Base-by-base conservation (phyloP, 805 yeast genomes). In the Hanseniaspora guilliermondii region DNA sequence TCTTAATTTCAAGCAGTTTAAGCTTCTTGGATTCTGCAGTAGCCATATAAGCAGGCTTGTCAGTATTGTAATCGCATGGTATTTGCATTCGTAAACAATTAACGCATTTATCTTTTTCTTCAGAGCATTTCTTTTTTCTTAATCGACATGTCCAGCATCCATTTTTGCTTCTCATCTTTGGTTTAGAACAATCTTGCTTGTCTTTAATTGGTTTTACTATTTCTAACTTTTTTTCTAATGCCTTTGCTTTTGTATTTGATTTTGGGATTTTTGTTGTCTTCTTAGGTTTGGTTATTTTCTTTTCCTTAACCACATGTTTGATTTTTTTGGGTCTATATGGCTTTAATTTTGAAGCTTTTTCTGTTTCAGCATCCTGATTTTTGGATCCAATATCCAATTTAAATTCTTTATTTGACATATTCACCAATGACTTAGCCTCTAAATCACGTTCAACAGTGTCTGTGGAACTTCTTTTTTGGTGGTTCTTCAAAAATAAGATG, bases 111-210 rank as follows among this genome's bases (percentile, higher is more conserved):
- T 89, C 88, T 58, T 70, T 73, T 56, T 78, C 78, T 61, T 79
- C 87, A 1, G 85, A 76, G 61, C 91, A 84, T 59, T 82, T 78
- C 64, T 84, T 84, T 59, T 85, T 80, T 39, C 93, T 73, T 17
- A 82, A 66, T 56, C 89, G 68, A 63, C 91, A 84, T 6, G 86
- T 84, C 91, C 91, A 84, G 62, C 93, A 84, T 0, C 89, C 89
- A 32, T 70, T 70, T 57, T 75, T 75, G 1, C 82, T 77, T 48
- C 83, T 66, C 22, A 70, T 63, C 9, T 65, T 62, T 46, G 33
- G 47, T n/a, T 16, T 42, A 3, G 2, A 16, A 11, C 19, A 27
- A 14, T 24, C 21, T 36, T 24, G 5, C 6, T 7, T 27, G 4
- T 30, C 14, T 30, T 45, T 33, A 16, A 21, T 25, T 11, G 33